Evolutionary conservation across 345 rosid genomes (phyloP), one percentile per base, ranked within the genome.

Genomic region (Populus ilicifolia): DNA sequence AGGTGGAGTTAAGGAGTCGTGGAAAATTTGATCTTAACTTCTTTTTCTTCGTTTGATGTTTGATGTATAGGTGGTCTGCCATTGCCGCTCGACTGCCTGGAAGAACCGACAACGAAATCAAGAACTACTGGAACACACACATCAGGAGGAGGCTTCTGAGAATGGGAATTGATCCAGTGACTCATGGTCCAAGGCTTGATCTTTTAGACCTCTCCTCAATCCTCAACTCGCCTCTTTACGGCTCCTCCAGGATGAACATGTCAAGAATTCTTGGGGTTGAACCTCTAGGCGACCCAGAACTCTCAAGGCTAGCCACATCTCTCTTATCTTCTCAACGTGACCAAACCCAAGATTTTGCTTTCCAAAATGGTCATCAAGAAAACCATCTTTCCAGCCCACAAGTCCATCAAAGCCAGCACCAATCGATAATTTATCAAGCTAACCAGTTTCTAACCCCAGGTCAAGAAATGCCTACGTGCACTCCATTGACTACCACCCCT

Each of bases 301-400:
- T 87, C 11, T 74, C 85, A n/a, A 80, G 76, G 65, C 78, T 87
- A 9, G 90, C 90, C 69, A 75, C 85, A 17, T 87, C 88, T 21
- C 70, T 86, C 16, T 33, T 81, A 3, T 80, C 86, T 29, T 66
- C 92, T 23, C 77, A 78, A 69, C 72, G 63, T 48, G 54, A 48
- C 64, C 83, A 86, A 56, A 72, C 52, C 69, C 71, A 69, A 13
- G 75, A 30, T 74, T 71, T 48, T 8, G 25, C 29, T 65, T 43
- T 70, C 48, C 88, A 83, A 43, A 80, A 75, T 39, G 69, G 25
- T 77, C 84, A 48, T 48, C 54, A 86, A 73, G 43, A 86, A 76
- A 76, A 75, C 85, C 86, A 86, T 65, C 73, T 86, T 33, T 61
- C 82, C 81, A 3, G 35, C 71, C 69, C 78, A 77, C 72, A 78